Percentiles rank a stretch among this genome's conserved stretches.
Conservation (phyloP, 345 rosid genomes). For the Rhodomyrtus tomentosa region DNA sequence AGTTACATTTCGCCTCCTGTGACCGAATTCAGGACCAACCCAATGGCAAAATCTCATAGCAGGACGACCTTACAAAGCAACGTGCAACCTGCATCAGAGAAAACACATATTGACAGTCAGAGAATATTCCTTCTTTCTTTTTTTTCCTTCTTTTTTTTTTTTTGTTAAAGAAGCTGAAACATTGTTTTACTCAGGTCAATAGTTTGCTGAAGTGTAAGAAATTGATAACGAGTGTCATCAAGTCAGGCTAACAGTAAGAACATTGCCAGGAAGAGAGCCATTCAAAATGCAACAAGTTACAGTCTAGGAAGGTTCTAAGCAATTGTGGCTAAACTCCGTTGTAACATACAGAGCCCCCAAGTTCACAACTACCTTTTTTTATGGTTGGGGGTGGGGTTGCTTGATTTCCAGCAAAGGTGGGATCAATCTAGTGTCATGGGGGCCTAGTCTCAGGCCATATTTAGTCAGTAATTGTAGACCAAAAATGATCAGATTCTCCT, state of each 20-base stretch:
- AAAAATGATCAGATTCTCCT: neutral
- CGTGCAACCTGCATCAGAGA: neutral
- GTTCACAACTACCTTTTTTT: neutral
- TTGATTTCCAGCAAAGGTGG: neutral
- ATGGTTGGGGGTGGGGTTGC: neutral
- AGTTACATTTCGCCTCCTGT: neutral
- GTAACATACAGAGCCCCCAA: neutral
- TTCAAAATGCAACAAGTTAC: neutral
- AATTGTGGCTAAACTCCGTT: neutral
- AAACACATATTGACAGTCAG: neutral
- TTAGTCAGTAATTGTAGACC: neutral
- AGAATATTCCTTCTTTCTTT: neutral
- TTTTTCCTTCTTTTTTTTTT: too few relatives aligned
- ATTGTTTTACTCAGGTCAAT: neutral
- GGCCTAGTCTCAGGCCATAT: neutral
- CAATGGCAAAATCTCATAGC: neutral
- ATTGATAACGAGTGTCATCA: neutral
- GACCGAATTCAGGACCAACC: neutral
- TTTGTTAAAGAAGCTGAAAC: neutral
- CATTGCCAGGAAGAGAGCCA: neutral
- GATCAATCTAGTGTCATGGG: neutral
- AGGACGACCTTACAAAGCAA: neutral
- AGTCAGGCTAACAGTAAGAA: neutral
- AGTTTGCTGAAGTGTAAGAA: neutral
- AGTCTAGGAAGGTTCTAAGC: neutral